A percentile compares a stretch with the other conserved stretches of the same genome.
Evolutionary conservation across 2,329 filamentous ascomycete species (phyloP).

Genomic region (Calonectria pteridis): DNA sequence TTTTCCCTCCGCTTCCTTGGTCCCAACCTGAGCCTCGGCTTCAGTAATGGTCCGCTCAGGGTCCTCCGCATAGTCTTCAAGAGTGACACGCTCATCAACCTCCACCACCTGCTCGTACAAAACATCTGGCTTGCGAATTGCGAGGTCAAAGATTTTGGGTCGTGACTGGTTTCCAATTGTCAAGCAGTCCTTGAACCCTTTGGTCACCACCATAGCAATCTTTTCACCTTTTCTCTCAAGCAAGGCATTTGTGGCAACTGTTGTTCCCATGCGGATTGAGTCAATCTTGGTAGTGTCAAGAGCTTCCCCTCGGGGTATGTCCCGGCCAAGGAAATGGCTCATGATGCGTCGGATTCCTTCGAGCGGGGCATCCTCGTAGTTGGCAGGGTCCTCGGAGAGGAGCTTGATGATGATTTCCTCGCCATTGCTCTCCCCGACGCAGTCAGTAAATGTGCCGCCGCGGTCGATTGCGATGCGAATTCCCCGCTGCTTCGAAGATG

Average conservation of each 20-base stretch:
- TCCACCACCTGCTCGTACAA: slow-evolving; percentile 90
- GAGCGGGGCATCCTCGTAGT: slow-evolving; percentile 91
- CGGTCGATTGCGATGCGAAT: slow-evolving; percentile 83
- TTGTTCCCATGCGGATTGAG: slow-evolving; percentile 95
- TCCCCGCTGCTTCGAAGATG: slow-evolving; percentile 60
- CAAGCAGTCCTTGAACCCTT: slow-evolving; percentile 88
- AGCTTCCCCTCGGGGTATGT: slow-evolving; percentile 83
- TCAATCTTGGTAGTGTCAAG: slow-evolving; percentile 88
- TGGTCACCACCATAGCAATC: slow-evolving; percentile 88
- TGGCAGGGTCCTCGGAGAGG: slow-evolving; percentile 88
- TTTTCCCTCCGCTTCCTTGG: slow-evolving; percentile 62
- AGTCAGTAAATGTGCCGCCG: slow-evolving; percentile 93
- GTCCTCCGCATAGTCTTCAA: slow-evolving; percentile 94
- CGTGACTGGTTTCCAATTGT: slow-evolving; percentile 92
- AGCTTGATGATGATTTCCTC: slow-evolving; percentile 89
- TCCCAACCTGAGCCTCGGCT: slow-evolving; percentile 66
- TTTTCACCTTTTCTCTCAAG: slow-evolving; percentile 91
- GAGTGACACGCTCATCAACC: slow-evolving; percentile 88
- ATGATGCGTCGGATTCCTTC: slow-evolving; percentile 92
- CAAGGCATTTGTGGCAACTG: slow-evolving; percentile 92
- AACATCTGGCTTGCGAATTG: slow-evolving; percentile 88
- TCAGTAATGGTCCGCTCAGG: slow-evolving; percentile 71
- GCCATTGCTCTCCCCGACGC: slow-evolving; percentile 84
- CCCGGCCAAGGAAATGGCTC: slow-evolving; percentile 78
- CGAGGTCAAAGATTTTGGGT: slow-evolving; percentile 91